These are phyloP conservation scores for Cladosporium sp. DNA, from an alignment of 2,329 filamentous ascomycete genomes.

Conservation along the genomic window DNA sequence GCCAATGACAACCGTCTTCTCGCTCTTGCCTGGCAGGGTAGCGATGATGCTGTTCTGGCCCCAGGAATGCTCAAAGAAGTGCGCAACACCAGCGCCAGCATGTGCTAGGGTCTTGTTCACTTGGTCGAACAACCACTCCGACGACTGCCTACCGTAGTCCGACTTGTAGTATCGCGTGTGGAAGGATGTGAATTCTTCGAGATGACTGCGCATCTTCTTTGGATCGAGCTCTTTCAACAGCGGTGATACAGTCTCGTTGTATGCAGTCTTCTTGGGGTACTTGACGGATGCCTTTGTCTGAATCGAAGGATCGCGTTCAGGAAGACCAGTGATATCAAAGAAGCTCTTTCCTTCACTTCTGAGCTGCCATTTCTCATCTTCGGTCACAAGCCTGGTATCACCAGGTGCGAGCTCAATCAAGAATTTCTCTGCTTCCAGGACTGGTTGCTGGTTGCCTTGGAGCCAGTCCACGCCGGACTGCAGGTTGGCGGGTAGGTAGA, in stretches of 20 bases:
- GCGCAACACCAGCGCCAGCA: conserved; percentile 68
- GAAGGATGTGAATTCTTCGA: conserved; percentile 74
- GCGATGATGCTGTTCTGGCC: conserved; percentile 88
- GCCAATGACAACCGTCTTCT: conserved; percentile 82
- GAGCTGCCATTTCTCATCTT: conserved; percentile 92
- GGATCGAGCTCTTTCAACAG: conserved; percentile 68
- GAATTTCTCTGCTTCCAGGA: conserved; percentile 50
- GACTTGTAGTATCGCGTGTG: conserved; percentile 81
- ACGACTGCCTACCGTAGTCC: conserved; percentile 74
- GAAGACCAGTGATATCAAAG: conserved; percentile 85
- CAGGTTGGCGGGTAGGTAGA: conserved; percentile 19
- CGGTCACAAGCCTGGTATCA: conserved; percentile 79
- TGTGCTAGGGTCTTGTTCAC: conserved; percentile 68
- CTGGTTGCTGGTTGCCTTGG: conserved; percentile 16
- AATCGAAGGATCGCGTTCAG: conserved; percentile 45
- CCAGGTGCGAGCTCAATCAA: conserved; percentile 83
- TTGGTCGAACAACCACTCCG: conserved; percentile 76
- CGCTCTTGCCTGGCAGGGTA: conserved; percentile 78
- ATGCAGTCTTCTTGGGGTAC: conserved; percentile 63
- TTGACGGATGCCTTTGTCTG: conserved; percentile 35
- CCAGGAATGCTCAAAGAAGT: conserved; percentile 78
- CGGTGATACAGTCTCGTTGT: conserved; percentile 62
- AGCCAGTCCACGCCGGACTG: conserved; percentile 17
- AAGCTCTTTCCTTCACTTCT: conserved; percentile 78
- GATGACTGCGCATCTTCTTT: conserved; percentile 69